phyloP scores from a whole-genome alignment of 371 early-diverging fungal species.

The Rhizopus stolonifer region DNA sequence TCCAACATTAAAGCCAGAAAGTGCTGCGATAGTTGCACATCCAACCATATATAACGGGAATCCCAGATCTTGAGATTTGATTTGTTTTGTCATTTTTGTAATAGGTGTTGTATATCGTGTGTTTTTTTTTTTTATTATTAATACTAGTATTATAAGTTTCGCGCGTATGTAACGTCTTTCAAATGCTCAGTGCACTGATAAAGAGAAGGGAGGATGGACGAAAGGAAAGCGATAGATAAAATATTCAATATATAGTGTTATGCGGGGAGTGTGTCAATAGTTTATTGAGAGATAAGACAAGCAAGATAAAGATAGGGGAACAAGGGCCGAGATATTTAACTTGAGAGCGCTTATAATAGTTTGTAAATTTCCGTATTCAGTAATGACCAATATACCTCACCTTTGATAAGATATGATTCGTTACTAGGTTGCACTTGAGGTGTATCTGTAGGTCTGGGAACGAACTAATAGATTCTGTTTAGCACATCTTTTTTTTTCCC shows the following conservation, averaged over 20 bases:
- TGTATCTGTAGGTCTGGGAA: background rate
- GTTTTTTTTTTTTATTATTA: background rate
- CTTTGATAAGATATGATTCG: constrained; percentile 14
- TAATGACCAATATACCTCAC: constrained; percentile 22
- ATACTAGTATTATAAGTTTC: background rate
- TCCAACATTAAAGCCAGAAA: constrained; percentile 47
- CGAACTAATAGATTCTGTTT: background rate
- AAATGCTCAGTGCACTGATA: background rate
- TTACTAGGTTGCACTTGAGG: constrained; percentile 4
- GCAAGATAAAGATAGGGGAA: constrained; percentile 7
- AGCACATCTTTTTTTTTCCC: background rate
- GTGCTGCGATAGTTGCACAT: constrained; percentile 39
- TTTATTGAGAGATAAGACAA: constrained; percentile 10
- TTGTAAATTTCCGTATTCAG: constrained; percentile 10
- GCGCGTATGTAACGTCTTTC: background rate
- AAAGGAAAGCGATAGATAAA: constrained; percentile 3
- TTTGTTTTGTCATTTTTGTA: constrained; percentile 18
- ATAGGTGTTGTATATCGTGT: background rate
- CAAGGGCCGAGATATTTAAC: constrained; percentile 5
- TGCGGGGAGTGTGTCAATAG: background rate
- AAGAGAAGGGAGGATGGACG: constrained; percentile 5
- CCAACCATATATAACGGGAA: constrained; percentile 37
- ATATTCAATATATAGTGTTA: background rate
- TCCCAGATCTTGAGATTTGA: constrained; percentile 37
- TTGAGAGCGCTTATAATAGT: constrained; percentile 1